Percentiles rank a stretch among this genome's conserved stretches.
Evolutionary conservation across 768 basidiomycete genomes (phyloP).

Genomic region (Auricularia sp.): DNA sequence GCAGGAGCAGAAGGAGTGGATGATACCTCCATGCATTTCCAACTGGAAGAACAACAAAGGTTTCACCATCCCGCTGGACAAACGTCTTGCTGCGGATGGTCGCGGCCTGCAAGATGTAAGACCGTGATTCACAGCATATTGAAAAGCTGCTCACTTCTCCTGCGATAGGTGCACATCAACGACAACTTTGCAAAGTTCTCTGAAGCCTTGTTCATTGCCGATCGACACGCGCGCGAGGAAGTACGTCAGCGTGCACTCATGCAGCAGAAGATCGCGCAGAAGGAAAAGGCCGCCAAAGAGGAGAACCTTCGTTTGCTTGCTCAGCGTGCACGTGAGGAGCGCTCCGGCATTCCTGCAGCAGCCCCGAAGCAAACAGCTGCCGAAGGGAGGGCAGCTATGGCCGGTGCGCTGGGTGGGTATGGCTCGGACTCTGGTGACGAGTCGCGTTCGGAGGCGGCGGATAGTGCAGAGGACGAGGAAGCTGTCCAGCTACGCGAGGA

Average conservation of each 20-base stretch:
- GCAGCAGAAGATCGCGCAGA: slow-evolving; percentile 98
- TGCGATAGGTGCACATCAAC: slow-evolving; percentile 81
- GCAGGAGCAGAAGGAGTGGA: slow-evolving; percentile 99
- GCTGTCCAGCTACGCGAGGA: slow-evolving; percentile 77
- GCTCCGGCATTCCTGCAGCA: slow-evolving; percentile 54
- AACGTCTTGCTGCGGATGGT: slow-evolving; percentile 96
- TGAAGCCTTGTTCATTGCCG: slow-evolving; percentile 89
- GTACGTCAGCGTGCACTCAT: slow-evolving; percentile 92
- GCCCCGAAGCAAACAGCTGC: slow-evolving; percentile 47
- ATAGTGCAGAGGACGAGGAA: slow-evolving; percentile 62
- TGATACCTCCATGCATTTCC: slow-evolving; percentile 98
- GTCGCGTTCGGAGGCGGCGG: slow-evolving; percentile 41
- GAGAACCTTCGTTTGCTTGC: slow-evolving; percentile 90
- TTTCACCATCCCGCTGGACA: slow-evolving; percentile 97
- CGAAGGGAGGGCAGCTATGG: slow-evolving; percentile 58
- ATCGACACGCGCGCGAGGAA: slow-evolving; percentile 95
- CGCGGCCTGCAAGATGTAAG: slow-evolving; percentile 93
- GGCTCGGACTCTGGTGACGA: slow-evolving; percentile 65
- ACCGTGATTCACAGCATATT: slow-evolving; percentile 7
- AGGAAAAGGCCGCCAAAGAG: slow-evolving; percentile 95
- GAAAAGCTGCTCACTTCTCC: not conserved
- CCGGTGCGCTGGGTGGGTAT: slow-evolving; percentile 73
- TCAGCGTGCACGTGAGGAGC: slow-evolving; percentile 91
- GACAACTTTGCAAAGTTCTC: slow-evolving; percentile 99
- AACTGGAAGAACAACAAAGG: slow-evolving; percentile 99